phyloP scores from a whole-genome alignment of 225 moss, liverwort and hornwort genomes.

The Bryoerythrophyllum caledonicum region DNA sequence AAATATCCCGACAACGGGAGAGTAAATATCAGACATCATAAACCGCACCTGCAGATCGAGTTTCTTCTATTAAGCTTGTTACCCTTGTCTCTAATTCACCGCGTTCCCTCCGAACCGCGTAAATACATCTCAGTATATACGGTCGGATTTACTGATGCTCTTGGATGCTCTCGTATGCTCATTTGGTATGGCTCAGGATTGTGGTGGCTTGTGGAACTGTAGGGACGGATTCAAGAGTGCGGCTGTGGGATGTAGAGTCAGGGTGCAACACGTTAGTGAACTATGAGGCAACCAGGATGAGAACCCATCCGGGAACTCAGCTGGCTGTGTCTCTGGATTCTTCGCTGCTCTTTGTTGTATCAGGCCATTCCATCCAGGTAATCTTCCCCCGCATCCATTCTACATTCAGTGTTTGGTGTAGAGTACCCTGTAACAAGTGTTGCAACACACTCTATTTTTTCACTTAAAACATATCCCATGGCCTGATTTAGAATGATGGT shows the following conservation, averaged over 20 bases:
- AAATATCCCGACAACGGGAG: neutral
- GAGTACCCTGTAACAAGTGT: too few relatives aligned
- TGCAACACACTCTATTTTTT: too few relatives aligned
- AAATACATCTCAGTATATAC: too few relatives aligned
- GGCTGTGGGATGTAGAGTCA: constrained; percentile 87
- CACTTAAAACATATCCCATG: too few relatives aligned
- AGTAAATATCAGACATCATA: neutral
- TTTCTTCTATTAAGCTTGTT: constrained; percentile 83
- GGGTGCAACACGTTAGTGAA: constrained; percentile 93
- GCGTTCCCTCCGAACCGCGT: too few relatives aligned
- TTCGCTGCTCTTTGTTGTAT: constrained; percentile 76
- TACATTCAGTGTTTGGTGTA: too few relatives aligned
- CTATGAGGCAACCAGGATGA: constrained; percentile 73
- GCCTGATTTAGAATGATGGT: too few relatives aligned
- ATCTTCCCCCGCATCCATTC: neutral
- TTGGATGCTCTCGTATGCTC: neutral
- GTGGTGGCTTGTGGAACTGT: constrained; percentile 9
- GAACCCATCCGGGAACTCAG: constrained; percentile 66
- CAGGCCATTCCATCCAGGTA: constrained; percentile 76
- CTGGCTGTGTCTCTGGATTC: constrained; percentile 81
- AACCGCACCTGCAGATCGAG: constrained; percentile 72
- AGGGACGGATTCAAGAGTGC: constrained; percentile 93
- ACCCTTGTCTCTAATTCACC: constrained; percentile 97
- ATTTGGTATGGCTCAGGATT: constrained; percentile 2
- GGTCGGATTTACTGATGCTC: too few relatives aligned